Evolutionary conservation across 257 asterid genomes (phyloP), one percentile per base, ranked within the genome.

Genomic region (Jacaranda copaia): DNA sequence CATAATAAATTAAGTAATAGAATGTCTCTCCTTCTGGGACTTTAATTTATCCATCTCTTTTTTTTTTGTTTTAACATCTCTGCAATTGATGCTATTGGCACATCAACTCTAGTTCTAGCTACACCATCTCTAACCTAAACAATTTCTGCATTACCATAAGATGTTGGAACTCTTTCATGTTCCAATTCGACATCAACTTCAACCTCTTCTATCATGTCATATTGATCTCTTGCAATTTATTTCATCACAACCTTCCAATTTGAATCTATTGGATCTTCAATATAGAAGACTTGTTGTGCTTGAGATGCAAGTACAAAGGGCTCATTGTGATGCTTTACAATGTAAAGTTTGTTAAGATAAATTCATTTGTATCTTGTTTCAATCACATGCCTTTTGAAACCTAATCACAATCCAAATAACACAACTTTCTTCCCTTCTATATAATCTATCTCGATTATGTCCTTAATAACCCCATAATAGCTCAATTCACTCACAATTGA

Each of bases 321-420:
- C 71, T 65, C 55, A 19, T 18, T 40, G 10, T 42, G 71, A 16
- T 36, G 8, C 55, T 12, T 65, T 15, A 64, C 53, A 16, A 40
- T 3, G 38, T 65, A 13, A 40, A 65, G 3, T 65, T 65, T 11
- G 55, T 46, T 4, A 40, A n/a, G 8, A 2, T 19, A 43, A 65
- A 65, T 11, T 38, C 55, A 42, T 42, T 55, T 0, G 5, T 72
- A n/a, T 59, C 76, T 53, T 57, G 52, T 11, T 58, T 46, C 8
- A 48, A n/a, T 43, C 61, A 5, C n/a, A 5, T 25, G 0, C 60
- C 48, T 15, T 55, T 76, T 3, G 36, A 68, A 4, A 43, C 62
- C 75, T 65, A 57, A 12, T 60, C 39, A 38, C 75, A 70, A 46
- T 70, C 65, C 65, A 53, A 15, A 32, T n/a, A 70, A 35, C 32